These are phyloP conservation scores for Fusarium albidum DNA, from an alignment of 2,329 filamentous ascomycete genomes.

Conservation along the genomic window DNA sequence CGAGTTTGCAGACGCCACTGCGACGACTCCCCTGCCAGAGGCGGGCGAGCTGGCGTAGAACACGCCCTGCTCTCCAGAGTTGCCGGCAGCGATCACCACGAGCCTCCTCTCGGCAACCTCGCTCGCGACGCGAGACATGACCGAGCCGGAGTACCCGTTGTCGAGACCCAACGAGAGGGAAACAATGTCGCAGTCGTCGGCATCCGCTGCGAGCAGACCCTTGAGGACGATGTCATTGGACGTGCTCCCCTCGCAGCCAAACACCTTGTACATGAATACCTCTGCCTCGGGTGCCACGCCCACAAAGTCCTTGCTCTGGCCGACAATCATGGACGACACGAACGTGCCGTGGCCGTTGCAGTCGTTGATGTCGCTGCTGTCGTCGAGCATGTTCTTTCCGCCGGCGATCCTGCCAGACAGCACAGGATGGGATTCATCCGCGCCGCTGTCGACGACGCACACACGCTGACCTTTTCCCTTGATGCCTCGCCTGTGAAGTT, in stretches of 20 bases:
- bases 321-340: slow-evolving; percentile 25
- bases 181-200: slow-evolving; percentile 35
- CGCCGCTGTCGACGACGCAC: slow-evolving; percentile 33
- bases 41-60: slow-evolving; percentile 27
- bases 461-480: slow-evolving; percentile 31
- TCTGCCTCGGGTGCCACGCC: slow-evolving; percentile 33
- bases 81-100: slow-evolving; percentile 23
- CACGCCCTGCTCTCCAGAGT: slow-evolving; percentile 12
- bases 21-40: slow-evolving; percentile 14
- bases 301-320: slow-evolving; percentile 17
- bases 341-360: slow-evolving; percentile 34
- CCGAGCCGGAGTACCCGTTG: slow-evolving; percentile 22
- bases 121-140: slow-evolving; percentile 12
- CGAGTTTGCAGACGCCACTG: slow-evolving; percentile 22
- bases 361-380: slow-evolving; percentile 19
- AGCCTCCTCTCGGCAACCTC: slow-evolving; percentile 17
- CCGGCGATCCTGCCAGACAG: slow-evolving; percentile 26
- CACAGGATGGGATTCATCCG: slow-evolving; percentile 24
- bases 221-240: slow-evolving; percentile 34
- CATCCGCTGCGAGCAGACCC: slow-evolving; percentile 32
- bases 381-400: slow-evolving; percentile 30
- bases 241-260: slow-evolving; percentile 26
- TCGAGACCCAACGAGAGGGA: slow-evolving; percentile 26
- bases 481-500: slow-evolving; percentile 28
- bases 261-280: slow-evolving; percentile 39